A percentile compares a stretch with the other conserved stretches of the same genome.
Conservation (phyloP, 164 flowering plant species). For the Stephania yunnanensis region DNA sequence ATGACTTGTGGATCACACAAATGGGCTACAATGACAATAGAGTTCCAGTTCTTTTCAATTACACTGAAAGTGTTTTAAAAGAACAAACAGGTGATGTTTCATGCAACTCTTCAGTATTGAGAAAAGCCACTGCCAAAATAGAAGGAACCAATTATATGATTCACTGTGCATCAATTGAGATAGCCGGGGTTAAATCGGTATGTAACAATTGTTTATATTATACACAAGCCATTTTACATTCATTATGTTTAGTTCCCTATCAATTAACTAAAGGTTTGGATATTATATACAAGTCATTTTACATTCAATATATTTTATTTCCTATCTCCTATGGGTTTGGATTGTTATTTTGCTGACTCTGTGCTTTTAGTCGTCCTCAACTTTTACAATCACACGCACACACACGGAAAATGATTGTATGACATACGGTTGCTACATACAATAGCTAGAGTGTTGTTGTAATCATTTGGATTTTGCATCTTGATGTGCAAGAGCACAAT, state of each 20-base stretch:
- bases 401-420: no score
- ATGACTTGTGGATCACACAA: constrained; percentile 25
- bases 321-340: not conserved
- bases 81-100: not conserved
- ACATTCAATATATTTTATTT: not conserved
- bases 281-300: not conserved
- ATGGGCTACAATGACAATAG: constrained; percentile 3
- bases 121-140: constrained; percentile 18
- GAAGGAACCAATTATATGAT: constrained; percentile 17
- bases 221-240: not conserved
- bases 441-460: no score
- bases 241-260: not conserved
- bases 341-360: not conserved
- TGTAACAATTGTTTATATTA: constrained; percentile 6
- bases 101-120: no score
- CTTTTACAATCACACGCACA: not conserved
- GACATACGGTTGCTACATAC: no score
- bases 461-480: no score
- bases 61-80: constrained; percentile 10
- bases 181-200: constrained; percentile 48
- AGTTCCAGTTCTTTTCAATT: constrained; percentile 18
- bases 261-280: not conserved
- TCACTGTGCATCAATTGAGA: constrained; percentile 32
- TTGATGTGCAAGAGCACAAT: no score
- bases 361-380: not conserved